These are phyloP conservation scores for Porphyrellus cyaneotinctus DNA, from an alignment of 768 basidiomycete species.

Conservation along the genomic window DNA sequence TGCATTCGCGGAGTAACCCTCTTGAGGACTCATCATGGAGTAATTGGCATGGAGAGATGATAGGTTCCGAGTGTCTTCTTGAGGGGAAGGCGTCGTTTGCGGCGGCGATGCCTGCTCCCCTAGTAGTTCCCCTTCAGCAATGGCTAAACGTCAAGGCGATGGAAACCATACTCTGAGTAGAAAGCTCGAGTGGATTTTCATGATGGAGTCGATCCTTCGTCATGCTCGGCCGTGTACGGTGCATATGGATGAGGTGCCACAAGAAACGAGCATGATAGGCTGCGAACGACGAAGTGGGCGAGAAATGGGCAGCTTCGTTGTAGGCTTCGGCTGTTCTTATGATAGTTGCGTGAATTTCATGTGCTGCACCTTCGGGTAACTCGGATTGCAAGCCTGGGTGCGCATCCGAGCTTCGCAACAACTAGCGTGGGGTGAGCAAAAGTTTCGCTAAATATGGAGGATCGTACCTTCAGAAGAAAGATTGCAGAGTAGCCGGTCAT, in stretches of 20 bases:
- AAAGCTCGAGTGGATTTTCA: conserved; percentile 49
- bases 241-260: conserved; percentile 60
- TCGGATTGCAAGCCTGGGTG: conserved; percentile 54
- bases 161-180: conserved; percentile 45
- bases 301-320: conserved; percentile 61
- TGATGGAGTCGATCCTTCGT: conserved; percentile 36
- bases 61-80: conserved; percentile 11
- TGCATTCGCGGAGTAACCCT: conserved; percentile 16
- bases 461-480: conserved; percentile 63
- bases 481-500: conserved; percentile 88
- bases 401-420: conserved; percentile 62
- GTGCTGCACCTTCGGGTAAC: conserved; percentile 55
- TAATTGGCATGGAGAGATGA: conserved; percentile 16
- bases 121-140: conserved; percentile 16
- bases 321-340: conserved; percentile 74
- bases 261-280: conserved; percentile 79
- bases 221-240: conserved; percentile 46
- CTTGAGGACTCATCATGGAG: conserved; percentile 13
- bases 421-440: conserved; percentile 37
- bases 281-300: conserved; percentile 60
- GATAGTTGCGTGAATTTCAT: conserved; percentile 65
- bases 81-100: conserved; percentile 25
- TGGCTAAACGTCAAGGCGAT: not conserved
- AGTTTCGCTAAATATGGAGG: conserved; percentile 2
- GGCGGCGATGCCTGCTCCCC: conserved; percentile 20